These are phyloP conservation scores for Entomortierella parvispora DNA, from an alignment of 192 early-diverging fungal species.

Conservation along the genomic window DNA sequence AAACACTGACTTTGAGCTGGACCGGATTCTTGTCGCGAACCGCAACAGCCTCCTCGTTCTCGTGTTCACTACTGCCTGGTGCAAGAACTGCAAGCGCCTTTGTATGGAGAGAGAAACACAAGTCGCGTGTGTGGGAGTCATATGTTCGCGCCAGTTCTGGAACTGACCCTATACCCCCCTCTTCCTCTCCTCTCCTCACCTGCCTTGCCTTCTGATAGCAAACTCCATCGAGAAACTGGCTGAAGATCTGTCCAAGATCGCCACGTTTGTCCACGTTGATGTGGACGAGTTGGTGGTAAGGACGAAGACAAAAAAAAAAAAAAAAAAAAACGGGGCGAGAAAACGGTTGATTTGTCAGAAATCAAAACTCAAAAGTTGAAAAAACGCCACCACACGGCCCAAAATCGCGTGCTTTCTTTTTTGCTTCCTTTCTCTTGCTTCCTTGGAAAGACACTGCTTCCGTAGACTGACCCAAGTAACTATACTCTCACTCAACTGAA, in stretches of 20 bases:
- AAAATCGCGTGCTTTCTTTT: slow-evolving; percentile 30
- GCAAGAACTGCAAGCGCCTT: slow-evolving; percentile 51
- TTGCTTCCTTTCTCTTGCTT: too few species aligned
- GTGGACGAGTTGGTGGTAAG: slow-evolving; percentile 46
- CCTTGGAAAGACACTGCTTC: neutral
- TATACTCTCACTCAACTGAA: too few species aligned
- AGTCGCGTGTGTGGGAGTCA: neutral
- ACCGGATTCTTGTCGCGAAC: slow-evolving; percentile 24
- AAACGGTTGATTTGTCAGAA: neutral
- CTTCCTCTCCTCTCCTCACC: neutral
- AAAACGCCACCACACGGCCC: neutral
- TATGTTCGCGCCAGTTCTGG: too few species aligned
- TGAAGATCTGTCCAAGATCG: slow-evolving; percentile 25
- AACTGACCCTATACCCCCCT: too few species aligned
- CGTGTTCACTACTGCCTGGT: slow-evolving; percentile 47
- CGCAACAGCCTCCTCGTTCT: slow-evolving; percentile 30
- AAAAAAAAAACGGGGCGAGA: too few species aligned
- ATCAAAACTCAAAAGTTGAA: neutral
- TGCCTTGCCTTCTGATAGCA: slow-evolving; percentile 8
- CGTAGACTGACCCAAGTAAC: neutral
- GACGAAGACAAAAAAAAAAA: neutral
- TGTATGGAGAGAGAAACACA: slow-evolving; percentile 22
- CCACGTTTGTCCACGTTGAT: slow-evolving; percentile 41
- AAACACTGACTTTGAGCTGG: slow-evolving; percentile 38
- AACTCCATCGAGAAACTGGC: slow-evolving; percentile 32